Percentiles rank a stretch among this genome's conserved stretches.
phyloP scores from a whole-genome alignment of 2,329 filamentous ascomycete genomes.

The Aspergillus aculeatinus region DNA sequence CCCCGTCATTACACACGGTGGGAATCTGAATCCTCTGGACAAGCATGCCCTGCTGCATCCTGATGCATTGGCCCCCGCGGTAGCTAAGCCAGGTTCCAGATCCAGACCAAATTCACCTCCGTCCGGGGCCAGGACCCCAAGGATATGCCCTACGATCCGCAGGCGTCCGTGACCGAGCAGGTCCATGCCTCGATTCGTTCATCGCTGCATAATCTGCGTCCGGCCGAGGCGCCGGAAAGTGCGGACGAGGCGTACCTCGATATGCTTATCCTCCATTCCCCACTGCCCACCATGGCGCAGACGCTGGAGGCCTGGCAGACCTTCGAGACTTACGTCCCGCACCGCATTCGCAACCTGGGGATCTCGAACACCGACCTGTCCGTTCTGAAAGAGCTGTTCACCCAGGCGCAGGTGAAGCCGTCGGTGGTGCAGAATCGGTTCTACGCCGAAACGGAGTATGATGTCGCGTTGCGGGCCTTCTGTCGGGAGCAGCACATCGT shows the following conservation, averaged over 20 bases:
- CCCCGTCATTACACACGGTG: not conserved
- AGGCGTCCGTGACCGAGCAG: constrained; percentile 61
- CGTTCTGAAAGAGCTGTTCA: constrained; percentile 53
- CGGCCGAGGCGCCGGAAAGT: constrained; percentile 22
- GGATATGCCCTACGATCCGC: constrained; percentile 63
- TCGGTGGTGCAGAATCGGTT: constrained; percentile 76
- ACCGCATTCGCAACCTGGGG: constrained; percentile 64
- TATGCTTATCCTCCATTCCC: constrained; percentile 60
- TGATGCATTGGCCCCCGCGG: not conserved
- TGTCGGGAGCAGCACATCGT: constrained; percentile 54
- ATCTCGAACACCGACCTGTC: constrained; percentile 71
- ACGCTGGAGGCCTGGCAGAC: constrained; percentile 66
- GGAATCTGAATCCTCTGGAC: not conserved
- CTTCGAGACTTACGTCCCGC: constrained; percentile 66
- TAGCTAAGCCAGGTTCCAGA: constrained; percentile 39
- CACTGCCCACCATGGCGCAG: constrained; percentile 50
- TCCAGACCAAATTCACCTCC: constrained; percentile 83
- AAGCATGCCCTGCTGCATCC: not conserved
- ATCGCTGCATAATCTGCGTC: constrained; percentile 63
- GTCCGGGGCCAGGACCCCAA: constrained; percentile 60
- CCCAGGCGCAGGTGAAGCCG: constrained; percentile 51
- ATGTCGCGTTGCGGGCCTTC: constrained; percentile 59
- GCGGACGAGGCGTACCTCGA: constrained; percentile 55
- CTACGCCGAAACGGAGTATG: constrained; percentile 59
- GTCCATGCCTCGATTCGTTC: constrained; percentile 65